Base-by-base conservation (phyloP, 352 stramenopile genomes). In the Thalassiosira oceanica region DNA sequence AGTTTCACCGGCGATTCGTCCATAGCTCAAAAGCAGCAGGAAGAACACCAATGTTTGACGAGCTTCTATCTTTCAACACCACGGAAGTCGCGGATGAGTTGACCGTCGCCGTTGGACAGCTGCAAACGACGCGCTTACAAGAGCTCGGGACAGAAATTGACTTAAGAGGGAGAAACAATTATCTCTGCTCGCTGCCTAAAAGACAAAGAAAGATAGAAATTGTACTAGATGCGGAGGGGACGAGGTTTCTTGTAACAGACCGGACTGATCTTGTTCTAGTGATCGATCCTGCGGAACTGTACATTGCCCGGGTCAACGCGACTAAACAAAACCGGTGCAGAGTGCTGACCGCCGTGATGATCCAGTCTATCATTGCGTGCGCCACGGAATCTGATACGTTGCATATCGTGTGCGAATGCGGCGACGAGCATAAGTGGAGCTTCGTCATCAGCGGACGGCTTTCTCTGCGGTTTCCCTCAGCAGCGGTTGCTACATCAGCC, bases 121-220 rank as follows among this genome's bases (percentile, higher is more conserved):
- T 84, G 8, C 18, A 71, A 43, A 41, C 52, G 7, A 78, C 61
- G 56, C 48, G 15, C 35, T 11, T 70, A 6, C 65, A 61, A 20
- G 37, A 61, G 18, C 15, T 66, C 37, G 75, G 82, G 4, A 75
- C 61, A 13, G 78, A 87, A 26, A 57, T 89, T 26, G 82, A 89
- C 45, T 28, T 86, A 15, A 62, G 76, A 29, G 82, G 82, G 13
- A 60, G 73, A 20, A 89, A 28, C 45, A 54, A 61, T n/a, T 78
- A 74, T 31, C 49, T 18, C 57, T 72, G 60, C 24, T 60, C 51
- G 13, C 50, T 65, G 51, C 61, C 37, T 15, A 42, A 10, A 21
- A 76, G 50, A 20, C 21, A 27, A 13, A 53, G 33, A 28, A 16
- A 53, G 2, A 3, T 16, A 16, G 55, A 62, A 4, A 49, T 48